Conservation (phyloP, 495 filamentous ascomycete species). For the Penicillium paxilli region DNA sequence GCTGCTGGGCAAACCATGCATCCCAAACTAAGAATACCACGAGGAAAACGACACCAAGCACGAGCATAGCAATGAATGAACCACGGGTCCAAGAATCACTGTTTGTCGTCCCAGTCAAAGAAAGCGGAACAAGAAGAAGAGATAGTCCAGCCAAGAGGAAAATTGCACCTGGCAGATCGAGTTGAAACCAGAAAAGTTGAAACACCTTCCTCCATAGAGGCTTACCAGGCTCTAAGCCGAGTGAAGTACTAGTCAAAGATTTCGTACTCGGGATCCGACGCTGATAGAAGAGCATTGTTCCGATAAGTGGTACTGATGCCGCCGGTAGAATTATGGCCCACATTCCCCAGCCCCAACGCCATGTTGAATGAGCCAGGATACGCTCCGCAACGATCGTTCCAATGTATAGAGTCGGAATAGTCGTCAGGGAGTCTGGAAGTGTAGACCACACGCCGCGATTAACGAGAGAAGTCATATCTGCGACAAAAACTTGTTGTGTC, state of each 20-base stretch:
- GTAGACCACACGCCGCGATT: slow-evolving; percentile 30
- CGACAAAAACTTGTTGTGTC: slow-evolving; percentile 28
- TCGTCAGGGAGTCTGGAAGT: slow-evolving; percentile 24
- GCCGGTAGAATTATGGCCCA: slow-evolving; percentile 26
- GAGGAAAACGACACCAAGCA: slow-evolving; percentile 60
- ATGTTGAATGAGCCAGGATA: slow-evolving; percentile 18
- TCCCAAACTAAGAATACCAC: slow-evolving; percentile 56
- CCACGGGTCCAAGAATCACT: slow-evolving; percentile 55
- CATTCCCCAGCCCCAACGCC: slow-evolving; percentile 32
- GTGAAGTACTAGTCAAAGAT: background rate
- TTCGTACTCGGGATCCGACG: slow-evolving; percentile 7
- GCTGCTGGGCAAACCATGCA: slow-evolving; percentile 62
- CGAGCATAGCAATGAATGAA: slow-evolving; percentile 67
- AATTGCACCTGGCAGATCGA: slow-evolving; percentile 19
- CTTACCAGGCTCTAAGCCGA: slow-evolving; percentile 1
- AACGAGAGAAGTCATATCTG: slow-evolving; percentile 27
- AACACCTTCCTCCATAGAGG: slow-evolving; percentile 14
- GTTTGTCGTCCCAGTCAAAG: slow-evolving; percentile 21
- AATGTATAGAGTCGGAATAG: slow-evolving; percentile 22
- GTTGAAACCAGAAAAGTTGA: slow-evolving; percentile 21
- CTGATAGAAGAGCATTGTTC: slow-evolving; percentile 23
- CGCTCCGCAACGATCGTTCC: slow-evolving; percentile 22
- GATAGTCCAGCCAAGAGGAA: slow-evolving; percentile 22
- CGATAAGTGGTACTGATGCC: slow-evolving; percentile 19
- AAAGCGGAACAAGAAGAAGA: slow-evolving; percentile 22